Evolutionary conservation across 2,329 filamentous ascomycete species (phyloP), one percentile per base, ranked within the genome.

Genomic region (Cordyceps cateniannulata): DNA sequence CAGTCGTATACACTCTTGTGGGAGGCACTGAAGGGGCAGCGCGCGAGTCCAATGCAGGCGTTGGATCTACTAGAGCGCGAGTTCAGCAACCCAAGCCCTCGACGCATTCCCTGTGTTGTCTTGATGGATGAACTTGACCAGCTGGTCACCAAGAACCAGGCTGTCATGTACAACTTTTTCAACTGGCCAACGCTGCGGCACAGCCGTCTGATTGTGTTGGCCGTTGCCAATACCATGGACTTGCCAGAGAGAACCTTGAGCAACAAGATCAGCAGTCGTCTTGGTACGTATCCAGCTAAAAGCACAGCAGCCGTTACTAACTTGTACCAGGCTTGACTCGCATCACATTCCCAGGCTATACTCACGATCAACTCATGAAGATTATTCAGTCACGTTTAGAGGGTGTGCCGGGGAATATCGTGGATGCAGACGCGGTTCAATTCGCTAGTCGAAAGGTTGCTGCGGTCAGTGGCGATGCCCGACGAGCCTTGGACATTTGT

Each of bases 121-220:
- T 77, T 99, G 55, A 99, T 99, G 95, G 95, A 99, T 69, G 95
- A 99, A 75, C 82, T 99, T 52, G 95, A 99, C 72, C 95, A 99
- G 75, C 84, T 99, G 8, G 96, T 99, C 5, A 99, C 95, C 14
- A 95, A 93, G 70, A 98, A 96, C 69, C 96, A 99, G 73, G 93
- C 91, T n/a, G 95, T 99, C 75, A 99, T 99, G 95, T 99, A 99
- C 78, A 99, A 99, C 74, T 99, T 99, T 75, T 99, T 99, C 83
- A 99, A 99, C 71, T 99, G 95, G 95, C 95, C 95, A 4, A 90
- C 91, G 12, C 80, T 98, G 59, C 85, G 90, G 54, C 93, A 99
- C 74, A 96, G 91, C 59, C 86, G 93, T 53, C 81, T 99, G 49
- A 97, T 99, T 72, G 96, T 99, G 7, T 85, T 99, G 7, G 96